Evolutionary conservation across 1,284 basidiomycete species (phyloP).

Genomic region (Ganoderma boninense): DNA sequence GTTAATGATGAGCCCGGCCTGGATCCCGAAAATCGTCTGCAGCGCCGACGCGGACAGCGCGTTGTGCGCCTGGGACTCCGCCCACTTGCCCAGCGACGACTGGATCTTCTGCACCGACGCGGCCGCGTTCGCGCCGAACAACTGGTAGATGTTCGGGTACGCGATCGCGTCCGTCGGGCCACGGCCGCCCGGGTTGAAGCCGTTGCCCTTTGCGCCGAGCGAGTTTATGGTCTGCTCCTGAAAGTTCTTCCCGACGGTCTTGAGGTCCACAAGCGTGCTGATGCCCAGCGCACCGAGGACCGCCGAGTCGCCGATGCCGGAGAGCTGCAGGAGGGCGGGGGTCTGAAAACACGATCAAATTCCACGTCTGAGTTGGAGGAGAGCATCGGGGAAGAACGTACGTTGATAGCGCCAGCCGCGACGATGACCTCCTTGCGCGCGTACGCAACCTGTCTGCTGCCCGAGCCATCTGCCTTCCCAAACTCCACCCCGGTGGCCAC

Average conservation of each 20-base stretch:
- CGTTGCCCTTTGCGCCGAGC: constrained; percentile 45
- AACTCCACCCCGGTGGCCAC: constrained; percentile 66
- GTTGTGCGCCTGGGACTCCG: constrained; percentile 48
- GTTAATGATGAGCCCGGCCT: constrained; percentile 53
- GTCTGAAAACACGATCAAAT: constrained; percentile 36
- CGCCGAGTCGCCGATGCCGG: constrained; percentile 53
- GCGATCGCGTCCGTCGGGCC: constrained; percentile 51
- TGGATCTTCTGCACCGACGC: constrained; percentile 45
- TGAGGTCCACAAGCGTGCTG: constrained; percentile 45
- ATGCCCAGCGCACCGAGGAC: constrained; percentile 50
- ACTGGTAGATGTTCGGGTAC: constrained; percentile 51
- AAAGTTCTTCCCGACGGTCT: constrained; percentile 56
- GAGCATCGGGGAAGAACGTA: not conserved
- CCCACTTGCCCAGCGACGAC: constrained; percentile 47
- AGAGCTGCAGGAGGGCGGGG: constrained; percentile 52
- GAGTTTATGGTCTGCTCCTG: constrained; percentile 58
- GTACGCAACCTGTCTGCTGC: constrained; percentile 39
- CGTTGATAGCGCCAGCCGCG: constrained; percentile 51
- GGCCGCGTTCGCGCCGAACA: constrained; percentile 49
- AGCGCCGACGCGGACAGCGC: constrained; percentile 50
- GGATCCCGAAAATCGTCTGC: constrained; percentile 49
- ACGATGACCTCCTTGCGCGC: constrained; percentile 65
- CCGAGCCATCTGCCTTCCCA: constrained; percentile 36
- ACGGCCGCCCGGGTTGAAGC: constrained; percentile 44
- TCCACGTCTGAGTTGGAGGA: not conserved